These are phyloP conservation scores for Heliosperma pusillum DNA, from an alignment of 148 eudicot species.

Conservation along the genomic window DNA sequence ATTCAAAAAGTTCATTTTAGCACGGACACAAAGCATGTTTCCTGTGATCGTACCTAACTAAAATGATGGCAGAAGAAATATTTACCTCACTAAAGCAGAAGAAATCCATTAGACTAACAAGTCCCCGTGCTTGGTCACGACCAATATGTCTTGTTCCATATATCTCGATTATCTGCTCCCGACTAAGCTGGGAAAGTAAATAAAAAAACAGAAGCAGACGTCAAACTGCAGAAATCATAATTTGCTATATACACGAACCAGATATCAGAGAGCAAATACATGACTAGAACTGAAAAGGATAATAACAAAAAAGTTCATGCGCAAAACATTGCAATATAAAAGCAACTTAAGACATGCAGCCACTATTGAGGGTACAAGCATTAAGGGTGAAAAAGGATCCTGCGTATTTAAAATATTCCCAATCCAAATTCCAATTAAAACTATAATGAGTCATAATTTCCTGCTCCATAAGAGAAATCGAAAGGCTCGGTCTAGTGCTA, in stretches of 20 bases:
- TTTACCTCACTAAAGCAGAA: slow-evolving; percentile 98
- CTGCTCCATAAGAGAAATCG: not conserved
- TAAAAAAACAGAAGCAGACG: not conserved
- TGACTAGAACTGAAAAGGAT: not conserved
- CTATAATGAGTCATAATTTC: not conserved
- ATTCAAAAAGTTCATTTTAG: not conserved
- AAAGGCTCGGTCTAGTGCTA: too few species aligned
- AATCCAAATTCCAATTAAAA: not conserved
- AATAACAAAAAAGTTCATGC: not conserved
- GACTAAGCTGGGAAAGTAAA: slow-evolving; percentile 54
- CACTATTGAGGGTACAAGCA: not conserved
- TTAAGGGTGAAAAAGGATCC: not conserved
- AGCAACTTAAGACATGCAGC: not conserved
- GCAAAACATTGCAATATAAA: not conserved
- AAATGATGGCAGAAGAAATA: slow-evolving; percentile 15
- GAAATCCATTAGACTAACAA: slow-evolving; percentile 97
- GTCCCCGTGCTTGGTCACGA: slow-evolving; percentile 89
- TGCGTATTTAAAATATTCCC: not conserved
- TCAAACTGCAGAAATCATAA: slow-evolving; percentile 5
- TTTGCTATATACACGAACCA: not conserved
- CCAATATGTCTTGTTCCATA: slow-evolving; percentile 97
- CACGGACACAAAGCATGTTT: not conserved
- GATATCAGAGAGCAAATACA: not conserved
- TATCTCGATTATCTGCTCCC: slow-evolving; percentile 61
- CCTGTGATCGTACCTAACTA: not conserved